Evolutionary conservation across 306 rosid genomes (phyloP), one percentile per base, ranked within the genome.

Genomic region (Cucumis hystrix): DNA sequence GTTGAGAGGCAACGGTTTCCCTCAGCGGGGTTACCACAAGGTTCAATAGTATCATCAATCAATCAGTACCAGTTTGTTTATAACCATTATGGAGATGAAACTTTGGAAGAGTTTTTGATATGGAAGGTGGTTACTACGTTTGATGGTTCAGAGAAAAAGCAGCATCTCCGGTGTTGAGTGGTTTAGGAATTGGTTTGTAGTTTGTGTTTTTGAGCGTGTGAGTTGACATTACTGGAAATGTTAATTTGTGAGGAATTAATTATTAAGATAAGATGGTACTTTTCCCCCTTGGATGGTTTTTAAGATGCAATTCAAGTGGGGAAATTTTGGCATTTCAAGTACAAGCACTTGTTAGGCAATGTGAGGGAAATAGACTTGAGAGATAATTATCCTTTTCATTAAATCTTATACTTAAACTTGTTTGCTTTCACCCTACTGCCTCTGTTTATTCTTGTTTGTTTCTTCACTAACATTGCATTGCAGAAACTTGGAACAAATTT

Each of bases 221-320:
- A 70, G 60, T 83, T 79, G 77, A 77, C 79, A 6, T 20, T 40
- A 77, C 41, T 54, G 78, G 80, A 77, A 80, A 80, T 37, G 40
- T 79, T 78, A 82, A 82, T 71, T 83, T 85, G 81, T 59, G 54
- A 58, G 67, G 74, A 15, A 64, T 51, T 62, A 1, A 56, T 18
- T 58, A 21, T 18, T 39, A 21, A 45, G 45, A 8, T 23, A 43
- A 25, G 73, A 45, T 77, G 56, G 74, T 59, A 6, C 30, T 70
- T 59, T 83, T 80, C 74, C 79, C 88, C 60, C 87, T 85, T 86
- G 96, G 84, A 82, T 90, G 85, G 84, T 78, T 83, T 84, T 92
- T 87, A 82, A 82, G 76, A 82, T 82, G 89, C 91, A 86, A 78
- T 87, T 87, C 90, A 71, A 82, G 87, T 81, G 96, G 94, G 92